phyloP scores from a whole-genome alignment of 2,329 filamentous ascomycete genomes.

The Talaromyces sp. region DNA sequence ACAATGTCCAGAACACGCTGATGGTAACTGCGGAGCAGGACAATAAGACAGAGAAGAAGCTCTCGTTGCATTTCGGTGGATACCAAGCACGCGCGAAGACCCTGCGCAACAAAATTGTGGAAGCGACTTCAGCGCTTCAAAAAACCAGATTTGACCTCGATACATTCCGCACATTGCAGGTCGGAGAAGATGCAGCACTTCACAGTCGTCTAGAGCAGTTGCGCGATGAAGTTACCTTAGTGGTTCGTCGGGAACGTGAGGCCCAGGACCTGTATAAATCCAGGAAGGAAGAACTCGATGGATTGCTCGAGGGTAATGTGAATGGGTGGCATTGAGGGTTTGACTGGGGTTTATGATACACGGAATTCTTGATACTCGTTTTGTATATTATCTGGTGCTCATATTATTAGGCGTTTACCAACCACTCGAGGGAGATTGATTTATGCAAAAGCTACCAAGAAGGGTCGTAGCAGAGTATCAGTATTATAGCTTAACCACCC shows the following conservation, averaged over 20 bases:
- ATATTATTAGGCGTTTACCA: neutral
- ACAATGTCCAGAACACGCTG: constrained; percentile 70
- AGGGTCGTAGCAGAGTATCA: neutral
- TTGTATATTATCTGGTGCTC: constrained; percentile 12
- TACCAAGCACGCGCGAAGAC: constrained; percentile 83
- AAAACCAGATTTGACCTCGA: constrained; percentile 69
- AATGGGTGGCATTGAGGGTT: constrained; percentile 39
- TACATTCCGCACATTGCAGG: constrained; percentile 69
- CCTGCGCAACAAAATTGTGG: constrained; percentile 72
- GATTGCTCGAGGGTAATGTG: constrained; percentile 43
- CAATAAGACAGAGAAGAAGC: constrained; percentile 89
- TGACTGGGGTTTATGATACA: neutral
- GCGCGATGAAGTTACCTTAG: constrained; percentile 76
- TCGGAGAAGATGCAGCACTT: constrained; percentile 75
- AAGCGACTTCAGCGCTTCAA: constrained; percentile 69
- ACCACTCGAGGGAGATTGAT: neutral
- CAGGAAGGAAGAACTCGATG: constrained; percentile 72
- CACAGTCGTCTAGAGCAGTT: constrained; percentile 67
- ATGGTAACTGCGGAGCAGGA: constrained; percentile 71
- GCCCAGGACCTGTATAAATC: constrained; percentile 80
- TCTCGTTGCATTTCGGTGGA: constrained; percentile 80
- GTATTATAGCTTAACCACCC: neutral
- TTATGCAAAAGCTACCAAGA: neutral
- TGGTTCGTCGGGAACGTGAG: constrained; percentile 79
- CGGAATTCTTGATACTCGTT: neutral